These are phyloP conservation scores for Leucocoprinus sp. DNA, from an alignment of 768 basidiomycete genomes.

Conservation along the genomic window DNA sequence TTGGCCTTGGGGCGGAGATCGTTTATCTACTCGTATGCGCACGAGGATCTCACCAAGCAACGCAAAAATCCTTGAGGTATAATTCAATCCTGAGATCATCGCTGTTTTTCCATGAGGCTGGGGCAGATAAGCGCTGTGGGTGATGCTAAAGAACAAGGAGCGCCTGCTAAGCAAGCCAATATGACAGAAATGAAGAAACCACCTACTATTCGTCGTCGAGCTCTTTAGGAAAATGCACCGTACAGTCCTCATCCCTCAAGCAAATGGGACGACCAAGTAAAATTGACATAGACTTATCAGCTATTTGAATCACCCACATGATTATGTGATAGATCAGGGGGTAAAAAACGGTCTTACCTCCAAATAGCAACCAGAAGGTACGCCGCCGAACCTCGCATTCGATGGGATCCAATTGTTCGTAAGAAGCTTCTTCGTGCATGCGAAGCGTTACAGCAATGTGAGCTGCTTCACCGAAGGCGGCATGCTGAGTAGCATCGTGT, in stretches of 20 bases:
- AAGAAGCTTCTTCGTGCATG: conserved; percentile 82
- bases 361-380: conserved; percentile 85
- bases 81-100: conserved; percentile 80
- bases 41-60: conserved; percentile 81
- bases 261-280: conserved; percentile 79
- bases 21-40: conserved; percentile 80
- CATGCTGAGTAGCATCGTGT: conserved; percentile 80
- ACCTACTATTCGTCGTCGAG: conserved; percentile 86
- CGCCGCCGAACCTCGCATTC: conserved; percentile 84
- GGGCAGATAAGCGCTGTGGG: conserved; percentile 72
- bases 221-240: conserved; percentile 81
- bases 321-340: background rate
- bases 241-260: conserved; percentile 86
- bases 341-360: conserved; percentile 42
- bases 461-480: conserved; percentile 80
- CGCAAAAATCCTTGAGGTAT: conserved; percentile 79
- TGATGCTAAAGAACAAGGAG: conserved; percentile 48
- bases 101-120: conserved; percentile 87
- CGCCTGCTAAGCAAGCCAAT: conserved; percentile 21
- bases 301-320: conserved; percentile 25
- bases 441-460: conserved; percentile 77
- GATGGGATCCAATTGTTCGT: conserved; percentile 76
- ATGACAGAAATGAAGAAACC: conserved; percentile 25
- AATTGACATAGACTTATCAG: conserved; percentile 87
- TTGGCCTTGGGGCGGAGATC: conserved; percentile 77